Conservation (phyloP, 2,329 filamentous ascomycete species). For the Trichophyton rubrum region DNA sequence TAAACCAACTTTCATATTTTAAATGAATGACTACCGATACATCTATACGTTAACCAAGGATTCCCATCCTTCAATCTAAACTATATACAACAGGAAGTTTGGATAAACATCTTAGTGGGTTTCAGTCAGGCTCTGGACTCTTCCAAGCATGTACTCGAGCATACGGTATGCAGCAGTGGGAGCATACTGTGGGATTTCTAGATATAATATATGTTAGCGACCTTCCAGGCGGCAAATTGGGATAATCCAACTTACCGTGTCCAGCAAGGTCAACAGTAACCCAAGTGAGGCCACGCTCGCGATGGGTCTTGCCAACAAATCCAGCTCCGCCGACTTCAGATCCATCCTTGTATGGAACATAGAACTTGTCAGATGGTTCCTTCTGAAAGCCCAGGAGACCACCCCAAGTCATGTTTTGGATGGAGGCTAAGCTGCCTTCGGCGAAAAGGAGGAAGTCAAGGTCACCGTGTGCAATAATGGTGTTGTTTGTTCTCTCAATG, state of each 20-base stretch:
- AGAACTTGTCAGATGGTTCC: constrained; percentile 50
- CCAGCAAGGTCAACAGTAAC: constrained; percentile 51
- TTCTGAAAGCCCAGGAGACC: constrained; percentile 57
- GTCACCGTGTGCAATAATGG: constrained; percentile 59
- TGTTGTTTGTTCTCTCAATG: constrained; percentile 59
- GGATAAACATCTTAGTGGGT: neutral
- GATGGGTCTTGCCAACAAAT: constrained; percentile 55
- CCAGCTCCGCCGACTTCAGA: constrained; percentile 45
- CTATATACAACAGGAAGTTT: neutral
- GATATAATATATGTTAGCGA: neutral
- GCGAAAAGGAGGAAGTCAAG: constrained; percentile 56
- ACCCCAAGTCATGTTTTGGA: constrained; percentile 74
- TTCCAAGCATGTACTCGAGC: constrained; percentile 59
- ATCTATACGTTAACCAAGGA: neutral
- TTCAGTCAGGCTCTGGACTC: constrained; percentile 33
- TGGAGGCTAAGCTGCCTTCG: constrained; percentile 58
- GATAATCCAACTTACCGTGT: constrained; percentile 30
- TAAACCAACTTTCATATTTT: neutral
- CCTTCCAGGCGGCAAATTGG: no score
- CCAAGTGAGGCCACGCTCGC: constrained; percentile 64
- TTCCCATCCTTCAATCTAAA: neutral
- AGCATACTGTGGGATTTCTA: constrained; percentile 31
- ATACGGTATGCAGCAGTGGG: constrained; percentile 45
- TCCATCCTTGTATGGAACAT: constrained; percentile 49
- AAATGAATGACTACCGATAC: neutral